phyloP scores from a whole-genome alignment of 306 rosid genomes.

The Arachis hypogaea region DNA sequence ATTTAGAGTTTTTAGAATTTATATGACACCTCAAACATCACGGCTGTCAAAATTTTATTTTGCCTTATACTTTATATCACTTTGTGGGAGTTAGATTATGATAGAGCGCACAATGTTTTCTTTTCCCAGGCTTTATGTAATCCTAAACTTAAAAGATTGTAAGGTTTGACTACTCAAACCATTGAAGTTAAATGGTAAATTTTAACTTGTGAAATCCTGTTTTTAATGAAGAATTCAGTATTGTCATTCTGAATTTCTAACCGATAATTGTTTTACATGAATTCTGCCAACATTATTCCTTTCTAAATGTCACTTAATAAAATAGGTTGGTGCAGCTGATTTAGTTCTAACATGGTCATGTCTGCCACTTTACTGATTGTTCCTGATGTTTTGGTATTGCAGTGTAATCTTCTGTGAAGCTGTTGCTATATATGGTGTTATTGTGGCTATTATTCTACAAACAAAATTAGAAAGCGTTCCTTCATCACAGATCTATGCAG shows the following conservation, averaged over 20 bases:
- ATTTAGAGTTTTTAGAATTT: constrained; percentile 94
- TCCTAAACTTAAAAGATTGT: too few species aligned
- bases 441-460: constrained; percentile 96
- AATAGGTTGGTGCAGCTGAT: too few species aligned
- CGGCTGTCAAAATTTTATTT: constrained; percentile 69
- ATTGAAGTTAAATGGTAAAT: too few species aligned
- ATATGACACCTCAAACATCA: constrained; percentile 96
- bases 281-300: too few species aligned
- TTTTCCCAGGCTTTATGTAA: neutral
- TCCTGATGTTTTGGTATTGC: constrained; percentile 21
- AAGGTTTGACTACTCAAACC: too few species aligned
- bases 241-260: too few species aligned
- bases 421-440: constrained; percentile 97
- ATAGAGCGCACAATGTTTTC: constrained; percentile 34
- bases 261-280: too few species aligned
- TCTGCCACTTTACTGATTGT: too few species aligned
- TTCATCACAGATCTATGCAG: constrained; percentile 52
- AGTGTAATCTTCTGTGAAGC: constrained; percentile 99
- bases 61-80: neutral
- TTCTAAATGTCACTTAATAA: too few species aligned
- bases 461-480: constrained; percentile 96
- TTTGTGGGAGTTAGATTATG: constrained; percentile 10
- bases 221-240: too few species aligned
- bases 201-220: too few species aligned
- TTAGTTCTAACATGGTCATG: too few species aligned